Percentiles rank a stretch among this genome's conserved stretches.
Evolutionary conservation across 2,329 filamentous ascomycete species (phyloP).

Genomic region (Corynespora cassiicola): DNA sequence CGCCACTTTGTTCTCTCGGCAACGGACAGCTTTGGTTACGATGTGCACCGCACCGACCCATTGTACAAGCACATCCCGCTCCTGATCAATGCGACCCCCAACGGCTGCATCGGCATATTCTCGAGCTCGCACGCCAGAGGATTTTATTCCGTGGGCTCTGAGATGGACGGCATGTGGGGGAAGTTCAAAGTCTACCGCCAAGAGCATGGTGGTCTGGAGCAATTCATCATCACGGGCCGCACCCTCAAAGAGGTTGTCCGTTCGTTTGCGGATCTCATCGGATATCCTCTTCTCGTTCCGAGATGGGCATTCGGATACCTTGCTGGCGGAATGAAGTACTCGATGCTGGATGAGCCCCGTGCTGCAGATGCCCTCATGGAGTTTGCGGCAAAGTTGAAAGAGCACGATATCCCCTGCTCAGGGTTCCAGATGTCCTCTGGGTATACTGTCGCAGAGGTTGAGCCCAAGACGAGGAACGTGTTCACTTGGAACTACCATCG

Average conservation of each 20-base stretch:
- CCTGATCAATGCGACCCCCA: constrained; percentile 70
- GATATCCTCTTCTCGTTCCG: constrained; percentile 71
- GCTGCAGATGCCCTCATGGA: constrained; percentile 64
- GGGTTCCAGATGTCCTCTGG: constrained; percentile 77
- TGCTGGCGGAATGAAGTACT: constrained; percentile 70
- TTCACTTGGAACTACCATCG: constrained; percentile 75
- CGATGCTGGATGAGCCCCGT: constrained; percentile 62
- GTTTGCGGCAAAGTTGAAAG: constrained; percentile 66
- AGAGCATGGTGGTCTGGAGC: constrained; percentile 73
- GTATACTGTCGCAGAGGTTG: constrained; percentile 71
- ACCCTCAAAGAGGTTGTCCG: constrained; percentile 71
- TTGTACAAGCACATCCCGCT: constrained; percentile 79
- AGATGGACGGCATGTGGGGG: constrained; percentile 79
- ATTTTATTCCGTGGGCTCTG: constrained; percentile 70
- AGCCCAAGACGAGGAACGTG: constrained; percentile 74
- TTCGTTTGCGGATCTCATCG: constrained; percentile 71
- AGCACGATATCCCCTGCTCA: constrained; percentile 73
- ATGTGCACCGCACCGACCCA: constrained; percentile 73
- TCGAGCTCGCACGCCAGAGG: constrained; percentile 71
- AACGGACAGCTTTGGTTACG: constrained; percentile 77
- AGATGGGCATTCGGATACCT: constrained; percentile 78
- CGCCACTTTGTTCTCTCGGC: constrained; percentile 71
- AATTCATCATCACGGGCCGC: constrained; percentile 72
- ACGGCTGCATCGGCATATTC: constrained; percentile 71
- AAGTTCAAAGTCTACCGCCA: constrained; percentile 77